Evolutionary conservation across 2,329 filamentous ascomycete genomes (phyloP), one percentile per base, ranked within the genome.

Genomic region (Arthroderma uncinatum): DNA sequence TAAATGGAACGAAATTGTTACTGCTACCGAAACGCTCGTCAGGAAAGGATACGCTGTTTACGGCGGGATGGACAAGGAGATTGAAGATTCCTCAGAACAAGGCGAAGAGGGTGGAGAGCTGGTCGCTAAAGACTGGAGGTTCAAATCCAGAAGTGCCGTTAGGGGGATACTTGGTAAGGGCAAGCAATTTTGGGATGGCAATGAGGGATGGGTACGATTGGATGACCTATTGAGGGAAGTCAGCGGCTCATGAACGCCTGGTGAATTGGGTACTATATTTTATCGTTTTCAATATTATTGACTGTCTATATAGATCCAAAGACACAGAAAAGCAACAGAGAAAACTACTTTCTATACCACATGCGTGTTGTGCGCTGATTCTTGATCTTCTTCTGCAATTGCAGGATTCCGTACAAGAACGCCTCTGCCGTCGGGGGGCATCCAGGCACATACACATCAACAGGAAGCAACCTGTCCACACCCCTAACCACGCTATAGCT

Each of bases 131-230:
- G 85, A 84, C 65, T 98, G 93, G 93, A 87, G 82, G 70, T 87
- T 87, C 62, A 97, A 95, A 79, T 88, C 89, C 0, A 79, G 89
- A 64, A 94, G 83, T 69, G 91, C 91, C 9, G 78, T 95, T 1
- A 78, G 90, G 56, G 89, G 87, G 54, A 85, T 97, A 5, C 79
- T 94, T 78, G 86, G 89, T 0, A 86, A 87, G 67, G 91, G 82
- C 0, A 91, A 82, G 74, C 86, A 89, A 65, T 79, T 72, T 10
- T 96, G 91, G 89, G 90, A 95, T 72, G 89, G 81, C 9, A 87
- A 64, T 2, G 69, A 71, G 48, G 73, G 69, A 14, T 75, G 70
- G 72, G 61, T 56, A 33, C 60, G 65, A 21, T 62, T 74, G 60
- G 74, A 71, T 62, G 67, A 67, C 62, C 58, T 74, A 63, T 66